Conservation (phyloP, 148 eudicot genomes). For the Arctostaphylos glauca region DNA sequence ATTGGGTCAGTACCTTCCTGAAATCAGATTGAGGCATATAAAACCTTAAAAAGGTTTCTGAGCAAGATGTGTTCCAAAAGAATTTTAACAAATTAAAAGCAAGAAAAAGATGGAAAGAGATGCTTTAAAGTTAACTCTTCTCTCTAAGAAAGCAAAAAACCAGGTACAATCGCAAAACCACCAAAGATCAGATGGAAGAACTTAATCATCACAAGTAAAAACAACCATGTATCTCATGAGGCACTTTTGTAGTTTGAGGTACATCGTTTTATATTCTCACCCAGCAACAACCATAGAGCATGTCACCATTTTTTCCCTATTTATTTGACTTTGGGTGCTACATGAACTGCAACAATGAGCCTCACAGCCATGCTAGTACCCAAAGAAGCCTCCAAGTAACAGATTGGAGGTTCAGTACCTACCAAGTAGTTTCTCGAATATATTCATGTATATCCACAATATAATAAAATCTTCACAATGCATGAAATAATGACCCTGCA, state of each 20-base stretch:
- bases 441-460: not conserved
- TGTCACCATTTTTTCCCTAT: not conserved
- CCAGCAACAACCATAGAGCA: not conserved
- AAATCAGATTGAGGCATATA: constrained; percentile 12
- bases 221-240: not conserved
- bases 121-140: not conserved
- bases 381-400: not conserved
- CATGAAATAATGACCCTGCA: not conserved
- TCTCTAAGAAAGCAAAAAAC: not conserved
- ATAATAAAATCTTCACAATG: not conserved
- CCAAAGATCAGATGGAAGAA: not conserved
- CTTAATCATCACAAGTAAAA: not conserved
- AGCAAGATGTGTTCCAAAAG: not conserved
- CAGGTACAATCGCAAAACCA: not conserved
- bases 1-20: constrained; percentile 95
- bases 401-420: not conserved
- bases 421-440: not conserved
- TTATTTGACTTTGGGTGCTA: not conserved
- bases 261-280: not conserved
- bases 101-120: constrained; percentile 6
- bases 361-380: not conserved
- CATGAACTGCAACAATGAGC: not conserved
- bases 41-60: not conserved
- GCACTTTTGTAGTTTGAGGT: not conserved
- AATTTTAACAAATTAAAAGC: not conserved